phyloP scores from a whole-genome alignment of 1,284 basidiomycete genomes.

The Rhodotorula glutinis region DNA sequence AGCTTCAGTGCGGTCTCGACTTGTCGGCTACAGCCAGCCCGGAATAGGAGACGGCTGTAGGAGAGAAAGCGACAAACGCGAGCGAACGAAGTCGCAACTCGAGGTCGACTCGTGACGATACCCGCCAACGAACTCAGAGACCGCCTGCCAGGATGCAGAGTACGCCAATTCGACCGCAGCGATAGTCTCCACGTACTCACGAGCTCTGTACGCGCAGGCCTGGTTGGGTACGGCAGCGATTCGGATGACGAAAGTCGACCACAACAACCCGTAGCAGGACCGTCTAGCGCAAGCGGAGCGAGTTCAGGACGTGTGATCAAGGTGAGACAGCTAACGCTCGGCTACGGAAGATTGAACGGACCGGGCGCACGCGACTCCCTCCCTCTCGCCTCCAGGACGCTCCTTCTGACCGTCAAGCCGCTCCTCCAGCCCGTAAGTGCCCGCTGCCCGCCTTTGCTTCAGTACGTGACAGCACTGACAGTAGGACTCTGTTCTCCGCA shows the following conservation, averaged over 20 bases:
- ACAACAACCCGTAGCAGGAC: not conserved
- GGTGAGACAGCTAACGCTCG: too few species aligned
- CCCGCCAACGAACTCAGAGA: too few species aligned
- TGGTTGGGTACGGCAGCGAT: constrained; percentile 8
- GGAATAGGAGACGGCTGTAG: too few species aligned
- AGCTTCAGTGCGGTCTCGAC: too few species aligned
- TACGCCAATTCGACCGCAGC: too few species aligned
- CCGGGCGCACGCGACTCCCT: constrained; percentile 18
- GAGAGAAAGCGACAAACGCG: too few species aligned
- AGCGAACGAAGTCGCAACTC: too few species aligned
- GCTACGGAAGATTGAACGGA: not conserved
- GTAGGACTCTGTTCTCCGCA: not conserved
- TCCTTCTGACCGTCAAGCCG: not conserved
- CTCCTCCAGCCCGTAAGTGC: constrained; percentile 17
- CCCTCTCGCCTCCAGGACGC: constrained; percentile 1
- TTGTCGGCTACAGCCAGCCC: too few species aligned
- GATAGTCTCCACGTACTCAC: too few species aligned
- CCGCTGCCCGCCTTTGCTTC: not conserved
- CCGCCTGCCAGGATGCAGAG: too few species aligned
- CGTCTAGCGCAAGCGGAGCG: too few species aligned
- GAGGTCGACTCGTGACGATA: too few species aligned
- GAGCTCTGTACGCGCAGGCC: not conserved
- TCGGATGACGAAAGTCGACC: constrained; percentile 5
- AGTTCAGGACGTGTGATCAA: not conserved
- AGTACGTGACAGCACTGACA: not conserved